Conservation (phyloP, 2,329 filamentous ascomycete species). For the Fusarium sp. region DNA sequence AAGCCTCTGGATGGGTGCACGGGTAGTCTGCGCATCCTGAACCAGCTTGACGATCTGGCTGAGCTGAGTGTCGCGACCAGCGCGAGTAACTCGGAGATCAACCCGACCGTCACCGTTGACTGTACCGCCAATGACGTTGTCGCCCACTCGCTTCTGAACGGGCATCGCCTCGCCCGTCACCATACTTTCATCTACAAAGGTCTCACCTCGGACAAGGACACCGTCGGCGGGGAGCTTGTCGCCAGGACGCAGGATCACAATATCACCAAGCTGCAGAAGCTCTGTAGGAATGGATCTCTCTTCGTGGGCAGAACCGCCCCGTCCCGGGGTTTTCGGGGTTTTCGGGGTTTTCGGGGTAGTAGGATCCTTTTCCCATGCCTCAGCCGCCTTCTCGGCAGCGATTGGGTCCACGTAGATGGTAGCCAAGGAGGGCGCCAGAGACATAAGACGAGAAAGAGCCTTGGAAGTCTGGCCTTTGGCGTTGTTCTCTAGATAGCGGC, state of each 20-base stretch:
- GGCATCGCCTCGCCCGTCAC: constrained; percentile 98
- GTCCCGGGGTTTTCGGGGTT: constrained; percentile 46
- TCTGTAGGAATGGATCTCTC: constrained; percentile 92
- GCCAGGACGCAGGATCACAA: constrained; percentile 91
- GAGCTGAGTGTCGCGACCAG: constrained; percentile 93
- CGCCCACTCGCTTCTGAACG: constrained; percentile 85
- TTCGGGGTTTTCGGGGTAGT: constrained; percentile 46
- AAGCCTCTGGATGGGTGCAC: constrained; percentile 92
- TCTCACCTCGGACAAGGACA: constrained; percentile 84
- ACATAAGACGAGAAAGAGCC: constrained; percentile 93
- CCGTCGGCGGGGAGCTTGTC: constrained; percentile 98
- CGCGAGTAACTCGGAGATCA: constrained; percentile 91
- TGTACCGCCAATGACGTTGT: constrained; percentile 86
- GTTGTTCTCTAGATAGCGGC: constrained; percentile 90
- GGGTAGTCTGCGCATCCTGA: constrained; percentile 92
- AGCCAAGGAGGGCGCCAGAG: constrained; percentile 92
- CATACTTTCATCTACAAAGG: constrained; percentile 97
- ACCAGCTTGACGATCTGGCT: constrained; percentile 99
- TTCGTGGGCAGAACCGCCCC: constrained; percentile 71
- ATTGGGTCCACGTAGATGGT: constrained; percentile 96
- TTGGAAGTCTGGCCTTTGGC: constrained; percentile 97
- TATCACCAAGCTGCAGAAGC: constrained; percentile 90
- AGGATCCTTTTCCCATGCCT: constrained; percentile 67
- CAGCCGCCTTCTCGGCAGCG: constrained; percentile 88
- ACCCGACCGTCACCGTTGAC: constrained; percentile 93